Base-by-base conservation (phyloP, 1,284 basidiomycete species). In the Ceratobasidium sp. region DNA sequence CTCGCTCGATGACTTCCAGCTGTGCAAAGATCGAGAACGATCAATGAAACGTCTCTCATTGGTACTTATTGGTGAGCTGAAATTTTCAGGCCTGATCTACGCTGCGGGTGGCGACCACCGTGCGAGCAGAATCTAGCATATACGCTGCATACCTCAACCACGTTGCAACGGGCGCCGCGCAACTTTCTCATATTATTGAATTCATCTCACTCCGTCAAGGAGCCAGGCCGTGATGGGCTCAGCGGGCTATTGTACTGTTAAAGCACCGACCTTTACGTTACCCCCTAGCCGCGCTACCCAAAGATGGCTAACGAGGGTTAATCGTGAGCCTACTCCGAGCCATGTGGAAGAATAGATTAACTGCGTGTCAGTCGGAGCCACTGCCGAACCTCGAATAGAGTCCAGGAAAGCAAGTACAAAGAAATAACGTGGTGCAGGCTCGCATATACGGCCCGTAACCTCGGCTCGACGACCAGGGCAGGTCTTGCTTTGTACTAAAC, bases 11-110 rank as follows among this genome's bases (percentile, higher is more conserved):
- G 40, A 15, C 40, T 61, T n/a, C n/a, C 22, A 15, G 54, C 52
- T 22, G 54, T 59, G 37, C 32, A 43, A 29, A 43, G 40, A 57
- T 61, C 69, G 56, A 54, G 56, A 29, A 69, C 51, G 43, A 61
- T 71, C 54, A 61, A 34, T 57, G 56, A 64, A 64, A 44, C 69
- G 56, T n/a, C 59, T 49, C 19, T 40, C 34, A 59, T 25, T 49
- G 19, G 40, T 61, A 2, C 56, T 17, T 13, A 57, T 43, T 15
- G 54, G 56, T n/a, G 43, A 11, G 15, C 34, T 25, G 40, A 61
- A 71, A 71, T 8, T 71, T 71, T 71, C 37, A 71, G 19, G 69
- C 15, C 69, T 54, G 44, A 71, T 71, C 22, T 71, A 34, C 54
- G 34, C 7, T 25, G 49, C 46, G n/a, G 22, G 29, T 57, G 37